Base-by-base conservation (phyloP, 2,329 filamentous ascomycete genomes). In the Neopestalotiopsis rosae region DNA sequence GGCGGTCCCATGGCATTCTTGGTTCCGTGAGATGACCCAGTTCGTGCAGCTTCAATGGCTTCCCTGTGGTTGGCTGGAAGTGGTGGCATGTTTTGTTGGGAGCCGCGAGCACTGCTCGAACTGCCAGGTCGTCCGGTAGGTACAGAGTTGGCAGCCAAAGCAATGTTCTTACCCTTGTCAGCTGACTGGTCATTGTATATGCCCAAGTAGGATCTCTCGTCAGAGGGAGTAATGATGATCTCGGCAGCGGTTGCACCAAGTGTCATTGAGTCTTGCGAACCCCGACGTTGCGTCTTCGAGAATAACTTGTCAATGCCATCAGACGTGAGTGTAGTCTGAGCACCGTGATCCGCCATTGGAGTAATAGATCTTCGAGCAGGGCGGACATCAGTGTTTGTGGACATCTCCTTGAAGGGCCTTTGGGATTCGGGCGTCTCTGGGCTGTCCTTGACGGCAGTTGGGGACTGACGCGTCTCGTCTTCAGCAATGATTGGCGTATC, bases 261-360 rank as follows among this genome's bases (percentile, higher is more conserved):
- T 12, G 62, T 69, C 40, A 72, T 74, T 34, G 73, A 71, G 32
- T 72, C 70, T 24, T 75, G 77, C 40, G 76, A 75, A 34, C 75
- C 68, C 30, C 75, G 75, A 52, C 70, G 70, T 73, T 88, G 89
- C 67, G 86, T 85, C 72, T 87, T 87, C 68, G 28, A 32, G 58
- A 97, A 81, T 75, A 97, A 86, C 67, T 89, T 87, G 73, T 97
- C 94, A 71, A 97, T 94, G 68, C 92, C 90, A 64, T 92, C 89
- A 0, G 93, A 89, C n/a, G 94, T 97, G 38, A 98, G 84, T 52
- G 91, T 86, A 30, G 95, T 98, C 81, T 98, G 95, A 14, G 92
- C 92, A 66, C 91, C 89, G 72, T 92, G 91, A 74, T 97, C 94
- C 24, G 85, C 82, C 70, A 86, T 91, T 67, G 82, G 79, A 56